Base-by-base conservation (phyloP, 352 stramenopile genomes). In the Phytophthora europaea region DNA sequence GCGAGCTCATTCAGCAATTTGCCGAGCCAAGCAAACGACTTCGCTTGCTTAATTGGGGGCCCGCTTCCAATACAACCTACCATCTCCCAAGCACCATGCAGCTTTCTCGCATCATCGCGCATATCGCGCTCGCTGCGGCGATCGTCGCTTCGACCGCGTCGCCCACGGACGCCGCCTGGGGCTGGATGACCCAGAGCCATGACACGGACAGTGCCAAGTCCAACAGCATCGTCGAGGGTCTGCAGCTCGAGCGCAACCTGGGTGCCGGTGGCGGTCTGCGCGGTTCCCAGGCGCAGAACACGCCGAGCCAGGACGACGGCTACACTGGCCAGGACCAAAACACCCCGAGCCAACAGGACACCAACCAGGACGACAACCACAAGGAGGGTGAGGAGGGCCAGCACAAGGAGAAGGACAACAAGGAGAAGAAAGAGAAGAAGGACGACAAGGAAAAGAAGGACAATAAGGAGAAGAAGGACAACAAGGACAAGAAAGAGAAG, bases 91-190 rank as follows among this genome's bases (percentile, higher is more conserved):
- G 28, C 47, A 66, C 59, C 47, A 66, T 66, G 59, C 56, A 66
- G 31, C 31, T 66, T 55, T 66, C 59, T 13, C 18, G 56, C 59
- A 48, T 66, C 59, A 66, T 66, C 59, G 59, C 59, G 12, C 47
- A 43, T 12, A 43, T 43, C 36, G 36, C 36, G 36, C 36, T 66
- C 16, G 50, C 28, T 28, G 47, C 47, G 26, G 47, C 38, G 12
- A 33, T 66, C 33, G 47, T 66, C 15, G 59, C 59, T 23, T 57
- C 47, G 22, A 38, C 59, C 12, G 59, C 59, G 28, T 47, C 26
- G 18, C 47, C 59, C 45, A 66, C 47, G 23, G n/a, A 66, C 45
- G 59, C 59, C 26, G 45, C 26, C 15, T 16, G 40, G 16, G 47
- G 59, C n/a, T 31, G 56, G 45, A 58, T 48, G 59, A 58, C 36